Evolutionary conservation across 345 rosid species (phyloP), one percentile per base, ranked within the genome.

Genomic region (Turritis glabra): DNA sequence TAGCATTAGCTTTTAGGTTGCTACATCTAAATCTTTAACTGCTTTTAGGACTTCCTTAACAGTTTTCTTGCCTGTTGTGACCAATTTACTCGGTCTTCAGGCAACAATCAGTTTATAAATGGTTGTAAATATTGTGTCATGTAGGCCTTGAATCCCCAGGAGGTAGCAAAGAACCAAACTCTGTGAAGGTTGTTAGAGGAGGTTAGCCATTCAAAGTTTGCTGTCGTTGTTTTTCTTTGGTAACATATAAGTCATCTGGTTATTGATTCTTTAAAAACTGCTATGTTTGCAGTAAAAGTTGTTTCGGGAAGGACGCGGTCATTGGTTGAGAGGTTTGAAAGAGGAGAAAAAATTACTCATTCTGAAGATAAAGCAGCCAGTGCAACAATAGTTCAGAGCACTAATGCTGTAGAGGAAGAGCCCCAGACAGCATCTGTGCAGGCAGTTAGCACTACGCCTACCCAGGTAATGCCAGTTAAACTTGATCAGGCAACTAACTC

Each of bases 301-400:
- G 89, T 90, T 73, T 81, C 77, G 11, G 99, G 99, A 78, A 83
- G 96, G 81, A 95, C 97, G 5, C 97, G 99, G 40, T 47, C 87
- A 46, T 84, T 95, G 74, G 99, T 95, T 57, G 99, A 92, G 85
- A 90, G 81, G 82, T 95, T 95, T 85, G 99, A 95, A 84, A 83
- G 83, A 81, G 76, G 82, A 74, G 92, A 90, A 64, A 84, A 48
- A 64, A 37, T 73, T 29, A 79, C 72, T 74, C 71, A 23, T 71
- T 53, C 57, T 69, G 89, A 82, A 73, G 85, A 84, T 72, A 81
- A 74, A 77, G 77, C 73, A 55, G 62, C 59, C 55, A 72, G 56
- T 74, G 56, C 47, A 70, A 55, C 76, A 64, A 53, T 51, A 59
- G 64, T 33, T 51, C 66, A 55, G 26, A 65, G 35, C 80, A 41